These are phyloP conservation scores for Setaria italica DNA, from an alignment of 202 grass and related monocot species.

Conservation along the genomic window DNA sequence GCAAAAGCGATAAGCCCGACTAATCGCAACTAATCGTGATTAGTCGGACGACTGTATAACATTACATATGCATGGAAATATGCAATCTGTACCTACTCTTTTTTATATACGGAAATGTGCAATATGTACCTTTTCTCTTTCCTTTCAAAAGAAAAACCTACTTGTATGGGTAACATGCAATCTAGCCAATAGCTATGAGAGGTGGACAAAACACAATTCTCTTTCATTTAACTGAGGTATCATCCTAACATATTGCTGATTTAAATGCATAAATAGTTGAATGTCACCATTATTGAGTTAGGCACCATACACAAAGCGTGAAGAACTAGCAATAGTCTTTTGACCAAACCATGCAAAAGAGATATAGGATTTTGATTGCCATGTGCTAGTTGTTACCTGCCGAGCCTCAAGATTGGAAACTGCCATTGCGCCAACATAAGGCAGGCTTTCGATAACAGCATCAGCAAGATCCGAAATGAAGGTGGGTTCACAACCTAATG, in stretches of 20 bases:
- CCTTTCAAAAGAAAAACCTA: neutral
- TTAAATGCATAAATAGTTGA: conserved; percentile 17
- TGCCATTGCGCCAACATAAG: conserved; percentile 97
- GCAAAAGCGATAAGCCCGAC: too few relatives aligned
- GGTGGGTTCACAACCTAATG: conserved; percentile 77
- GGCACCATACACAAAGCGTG: neutral
- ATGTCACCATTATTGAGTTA: neutral
- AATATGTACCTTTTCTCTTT: neutral
- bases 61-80: neutral
- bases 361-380: conserved; percentile 25
- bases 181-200: neutral
- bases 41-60: too few relatives aligned
- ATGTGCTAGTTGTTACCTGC: conserved; percentile 74
- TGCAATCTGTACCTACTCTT: neutral
- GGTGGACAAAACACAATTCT: neutral
- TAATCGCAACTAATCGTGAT: too few relatives aligned
- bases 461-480: conserved; percentile 93
- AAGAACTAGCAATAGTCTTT: neutral
- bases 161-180: neutral
- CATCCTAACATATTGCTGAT: neutral
- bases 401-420: conserved; percentile 98
- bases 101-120: neutral
- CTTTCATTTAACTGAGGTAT: neutral
- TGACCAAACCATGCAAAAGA: neutral
- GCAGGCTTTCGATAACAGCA: conserved; percentile 95